Evolutionary conservation across 805 yeast genomes (phyloP).

Genomic region (Wickerhamomyces mucosus): DNA sequence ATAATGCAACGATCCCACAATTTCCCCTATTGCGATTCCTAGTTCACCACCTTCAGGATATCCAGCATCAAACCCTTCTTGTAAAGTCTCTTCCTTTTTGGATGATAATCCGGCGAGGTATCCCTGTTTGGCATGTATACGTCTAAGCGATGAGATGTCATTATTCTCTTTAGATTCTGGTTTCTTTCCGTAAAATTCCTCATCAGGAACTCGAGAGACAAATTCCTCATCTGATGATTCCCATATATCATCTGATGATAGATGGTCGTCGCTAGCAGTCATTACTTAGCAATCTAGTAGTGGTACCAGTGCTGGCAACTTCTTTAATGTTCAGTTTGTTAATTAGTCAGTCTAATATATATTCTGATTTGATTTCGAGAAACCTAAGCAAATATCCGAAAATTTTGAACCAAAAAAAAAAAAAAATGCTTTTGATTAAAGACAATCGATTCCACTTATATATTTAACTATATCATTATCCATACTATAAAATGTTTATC

Average conservation of each 20-base stretch:
- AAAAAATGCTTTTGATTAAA: neutral
- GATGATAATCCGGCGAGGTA: constrained; percentile 70
- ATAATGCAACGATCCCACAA: constrained; percentile 44
- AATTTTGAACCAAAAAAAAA: neutral
- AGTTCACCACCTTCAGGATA: constrained; percentile 66
- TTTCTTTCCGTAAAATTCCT: constrained; percentile 29
- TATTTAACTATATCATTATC: no score
- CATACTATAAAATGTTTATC: no score
- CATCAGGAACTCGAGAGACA: constrained; percentile 9
- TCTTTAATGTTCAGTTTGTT: no score
- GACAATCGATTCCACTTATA: no score
- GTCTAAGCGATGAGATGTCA: constrained; percentile 32
- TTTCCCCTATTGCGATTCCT: constrained; percentile 56
- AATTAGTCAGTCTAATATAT: no score
- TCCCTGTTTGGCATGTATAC: constrained; percentile 71
- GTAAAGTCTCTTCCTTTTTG: constrained; percentile 62
- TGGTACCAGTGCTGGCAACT: no score
- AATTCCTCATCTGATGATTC: no score
- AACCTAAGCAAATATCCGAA: neutral
- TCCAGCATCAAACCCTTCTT: constrained; percentile 73
- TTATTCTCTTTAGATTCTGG: constrained; percentile 7
- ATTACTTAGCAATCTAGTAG: no score
- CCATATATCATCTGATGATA: no score
- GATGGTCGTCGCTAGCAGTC: no score
- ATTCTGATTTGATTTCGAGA: no score